These are phyloP conservation scores for Verticillium albo-atrum DNA, from an alignment of 2,329 filamentous ascomycete genomes.

Conservation along the genomic window DNA sequence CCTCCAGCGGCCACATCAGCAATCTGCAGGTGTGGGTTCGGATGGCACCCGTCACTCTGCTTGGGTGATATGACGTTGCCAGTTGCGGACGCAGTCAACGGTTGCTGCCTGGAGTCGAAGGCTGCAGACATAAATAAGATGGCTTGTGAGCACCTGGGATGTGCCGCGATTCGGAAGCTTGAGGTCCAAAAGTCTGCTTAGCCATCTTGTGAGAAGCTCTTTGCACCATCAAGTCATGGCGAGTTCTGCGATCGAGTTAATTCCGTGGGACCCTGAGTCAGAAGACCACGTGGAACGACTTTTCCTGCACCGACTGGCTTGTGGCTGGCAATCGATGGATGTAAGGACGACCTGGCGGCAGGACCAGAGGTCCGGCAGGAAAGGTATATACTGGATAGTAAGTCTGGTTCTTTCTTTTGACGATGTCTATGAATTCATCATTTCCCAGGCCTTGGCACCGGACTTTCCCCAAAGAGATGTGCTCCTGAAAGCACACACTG, in stretches of 20 bases:
- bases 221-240: too few species aligned
- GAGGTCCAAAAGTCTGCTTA: too few species aligned
- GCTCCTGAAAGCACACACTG: conserved; percentile 16
- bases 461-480: conserved; percentile 4
- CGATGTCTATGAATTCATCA: not conserved
- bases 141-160: too few species aligned
- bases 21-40: too few species aligned
- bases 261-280: conserved; percentile 21
- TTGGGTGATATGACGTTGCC: too few species aligned
- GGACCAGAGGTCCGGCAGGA: conserved; percentile 12
- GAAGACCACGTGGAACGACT: conserved; percentile 15
- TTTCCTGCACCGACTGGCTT: conserved; percentile 16
- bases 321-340: conserved; percentile 17
- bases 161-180: too few species aligned
- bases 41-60: too few species aligned
- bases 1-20: too few species aligned
- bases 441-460: conserved; percentile 8
- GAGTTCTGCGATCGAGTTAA: not conserved
- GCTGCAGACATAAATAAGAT: too few species aligned
- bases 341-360: conserved; percentile 14
- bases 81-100: too few species aligned
- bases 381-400: conserved; percentile 16
- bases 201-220: too few species aligned
- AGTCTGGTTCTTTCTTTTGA: not conserved
- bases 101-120: too few species aligned